Conservation (phyloP, 495 filamentous ascomycete species). For the Penicillium fimorum region DNA sequence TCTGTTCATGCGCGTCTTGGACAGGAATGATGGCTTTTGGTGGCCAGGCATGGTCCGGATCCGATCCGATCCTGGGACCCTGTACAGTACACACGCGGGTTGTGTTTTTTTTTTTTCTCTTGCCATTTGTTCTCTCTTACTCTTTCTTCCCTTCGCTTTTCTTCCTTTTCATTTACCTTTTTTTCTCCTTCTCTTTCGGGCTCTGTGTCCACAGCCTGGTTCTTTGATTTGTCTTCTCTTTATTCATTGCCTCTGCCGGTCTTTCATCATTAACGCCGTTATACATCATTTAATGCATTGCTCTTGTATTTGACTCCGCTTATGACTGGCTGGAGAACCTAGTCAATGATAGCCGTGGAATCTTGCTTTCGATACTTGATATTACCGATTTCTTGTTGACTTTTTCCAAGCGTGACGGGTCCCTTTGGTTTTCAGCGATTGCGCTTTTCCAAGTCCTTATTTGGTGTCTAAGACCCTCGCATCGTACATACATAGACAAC, state of each 20-base stretch:
- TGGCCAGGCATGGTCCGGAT: slow-evolving; percentile 18
- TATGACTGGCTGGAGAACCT: background rate
- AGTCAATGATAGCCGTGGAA: background rate
- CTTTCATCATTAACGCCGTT: slow-evolving; percentile 20
- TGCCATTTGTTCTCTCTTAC: slow-evolving; percentile 1
- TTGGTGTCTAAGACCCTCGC: background rate
- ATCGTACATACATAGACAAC: background rate
- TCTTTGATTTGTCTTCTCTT: slow-evolving; percentile 18
- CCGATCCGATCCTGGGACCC: slow-evolving; percentile 8
- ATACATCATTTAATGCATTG: slow-evolving; percentile 36
- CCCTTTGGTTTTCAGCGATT: background rate
- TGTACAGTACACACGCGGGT: slow-evolving; percentile 31
- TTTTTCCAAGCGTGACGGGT: background rate
- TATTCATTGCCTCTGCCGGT: slow-evolving; percentile 11
- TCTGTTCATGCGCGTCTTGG: slow-evolving; percentile 25
- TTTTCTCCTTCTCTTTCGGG: slow-evolving; percentile 9
- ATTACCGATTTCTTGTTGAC: background rate
- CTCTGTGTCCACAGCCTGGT: slow-evolving; percentile 5
- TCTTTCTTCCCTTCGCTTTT: slow-evolving; percentile 15
- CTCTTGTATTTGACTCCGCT: slow-evolving; percentile 14
- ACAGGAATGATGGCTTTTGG: slow-evolving; percentile 12
- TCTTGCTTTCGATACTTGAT: background rate
- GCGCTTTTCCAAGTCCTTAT: background rate
- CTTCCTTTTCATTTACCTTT: slow-evolving; percentile 4
- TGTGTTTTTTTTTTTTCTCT: slow-evolving; percentile 20